Base-by-base conservation (phyloP, 768 basidiomycete species). In the Psilocybe azurescens region DNA sequence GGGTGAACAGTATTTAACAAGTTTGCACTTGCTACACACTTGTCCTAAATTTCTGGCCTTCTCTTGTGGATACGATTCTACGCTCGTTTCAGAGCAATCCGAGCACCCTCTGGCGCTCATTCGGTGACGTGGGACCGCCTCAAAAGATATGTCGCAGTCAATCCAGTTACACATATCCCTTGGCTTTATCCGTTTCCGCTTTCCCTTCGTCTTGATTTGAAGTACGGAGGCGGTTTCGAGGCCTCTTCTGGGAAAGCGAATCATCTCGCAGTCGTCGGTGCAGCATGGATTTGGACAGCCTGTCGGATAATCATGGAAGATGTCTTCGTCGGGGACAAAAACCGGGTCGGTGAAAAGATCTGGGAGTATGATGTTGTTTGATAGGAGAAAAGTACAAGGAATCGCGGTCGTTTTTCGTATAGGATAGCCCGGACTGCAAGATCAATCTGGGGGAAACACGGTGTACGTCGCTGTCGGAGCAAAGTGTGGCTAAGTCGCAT, bases 111-210 rank as follows among this genome's bases (percentile, higher is more conserved):
- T 70, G 18, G 63, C 61, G 53, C 68, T 72, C 55, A 64, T 63
- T 16, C 59, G 56, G 10, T 44, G 59, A 30, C 57, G 50, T 4
- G 66, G 65, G 57, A 83, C 81, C 52, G 84, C 85, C 56, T 77
- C 75, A 68, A 91, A 91, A 61, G 79, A 80, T 36, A 86, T 78
- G 63, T 84, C 78, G 69, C 90, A 92, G 66, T 90, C 89, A 57
- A 91, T 88, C 90, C 90, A 92, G 67, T 92, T 92, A 74, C 90
- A 92, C 89, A 92, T 90, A 72, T 89, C 85, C 63, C 78, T 80
- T 33, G 79, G 69, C 65, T 81, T 84, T 10, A 88, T 74, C 54
- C 79, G 80, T 66, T 78, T 84, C 53, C 81, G 79, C 65, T 76
- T 80, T 57, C 54, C 60, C 53, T 85, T 84, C n/a, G 83, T 80